phyloP scores from a whole-genome alignment of 2,329 filamentous ascomycete genomes.

The Fusarium chaquense region DNA sequence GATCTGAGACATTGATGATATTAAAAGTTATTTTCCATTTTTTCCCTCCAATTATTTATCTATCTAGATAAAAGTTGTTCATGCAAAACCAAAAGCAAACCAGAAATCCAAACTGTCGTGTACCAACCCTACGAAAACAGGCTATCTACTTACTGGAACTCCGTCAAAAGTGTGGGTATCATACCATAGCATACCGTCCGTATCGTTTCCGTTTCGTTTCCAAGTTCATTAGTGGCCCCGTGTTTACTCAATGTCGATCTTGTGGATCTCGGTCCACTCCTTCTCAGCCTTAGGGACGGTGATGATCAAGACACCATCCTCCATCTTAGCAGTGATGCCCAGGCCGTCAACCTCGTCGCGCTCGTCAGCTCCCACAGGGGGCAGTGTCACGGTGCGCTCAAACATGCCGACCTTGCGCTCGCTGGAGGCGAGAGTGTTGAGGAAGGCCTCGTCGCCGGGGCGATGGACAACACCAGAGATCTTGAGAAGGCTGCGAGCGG shows the following conservation, averaged over 20 bases:
- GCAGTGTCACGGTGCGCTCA: constrained; percentile 75
- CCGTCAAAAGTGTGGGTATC: constrained; percentile 24
- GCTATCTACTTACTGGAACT: constrained; percentile 34
- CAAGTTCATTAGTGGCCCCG: neutral
- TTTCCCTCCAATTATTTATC: constrained; percentile 10
- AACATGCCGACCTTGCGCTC: constrained; percentile 82
- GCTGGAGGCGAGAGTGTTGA: constrained; percentile 71
- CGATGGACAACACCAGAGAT: constrained; percentile 80
- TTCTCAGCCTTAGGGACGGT: constrained; percentile 79
- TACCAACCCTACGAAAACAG: constrained; percentile 2
- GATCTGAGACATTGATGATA: neutral
- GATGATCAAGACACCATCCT: constrained; percentile 82
- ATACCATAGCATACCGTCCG: constrained; percentile 13
- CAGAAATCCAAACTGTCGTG: neutral
- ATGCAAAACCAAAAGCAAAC: neutral
- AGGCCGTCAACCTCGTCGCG: constrained; percentile 74
- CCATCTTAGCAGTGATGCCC: constrained; percentile 78
- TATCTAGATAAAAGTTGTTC: constrained; percentile 2
- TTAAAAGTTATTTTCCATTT: constrained; percentile 4
- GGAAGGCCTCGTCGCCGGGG: constrained; percentile 76
- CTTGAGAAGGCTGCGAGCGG: constrained; percentile 72
- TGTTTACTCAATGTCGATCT: constrained; percentile 68
- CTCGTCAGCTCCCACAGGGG: constrained; percentile 56
- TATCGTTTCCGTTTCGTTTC: constrained; percentile 4
- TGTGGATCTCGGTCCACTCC: constrained; percentile 73